Evolutionary conservation across 352 stramenopile genomes (phyloP).

Genomic region (Blastocystis sp.): DNA sequence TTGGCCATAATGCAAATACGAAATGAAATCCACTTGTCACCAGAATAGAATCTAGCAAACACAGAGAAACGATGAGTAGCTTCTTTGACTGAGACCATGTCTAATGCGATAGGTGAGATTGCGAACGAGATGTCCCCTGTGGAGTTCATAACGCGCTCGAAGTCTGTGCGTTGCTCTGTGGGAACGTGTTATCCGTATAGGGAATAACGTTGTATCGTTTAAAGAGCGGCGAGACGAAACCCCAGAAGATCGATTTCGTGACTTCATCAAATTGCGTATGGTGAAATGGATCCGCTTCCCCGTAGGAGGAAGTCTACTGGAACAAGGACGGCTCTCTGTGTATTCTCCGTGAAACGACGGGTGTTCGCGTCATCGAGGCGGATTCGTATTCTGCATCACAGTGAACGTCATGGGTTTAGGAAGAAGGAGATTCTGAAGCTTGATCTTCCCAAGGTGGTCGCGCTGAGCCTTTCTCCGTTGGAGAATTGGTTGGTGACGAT

Average conservation of each 20-base stretch:
- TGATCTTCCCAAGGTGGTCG: constrained; percentile 23
- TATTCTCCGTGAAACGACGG: constrained; percentile 17
- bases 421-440: background rate
- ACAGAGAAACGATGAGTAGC: no score
- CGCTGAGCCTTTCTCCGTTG: constrained; percentile 16
- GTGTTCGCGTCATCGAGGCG: constrained; percentile 24
- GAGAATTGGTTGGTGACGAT: constrained; percentile 26
- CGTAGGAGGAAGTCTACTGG: constrained; percentile 27
- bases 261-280: constrained; percentile 5
- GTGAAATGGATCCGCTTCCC: background rate
- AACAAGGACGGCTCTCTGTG: background rate
- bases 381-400: background rate
- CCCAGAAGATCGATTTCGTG: background rate
- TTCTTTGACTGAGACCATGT: no score
- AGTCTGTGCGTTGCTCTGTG: background rate
- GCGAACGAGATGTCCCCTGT: background rate
- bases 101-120: no score
- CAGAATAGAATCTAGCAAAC: no score
- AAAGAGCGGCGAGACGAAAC: constrained; percentile 8
- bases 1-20: no score
- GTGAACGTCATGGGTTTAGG: background rate
- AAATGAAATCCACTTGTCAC: background rate
- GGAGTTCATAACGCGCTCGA: constrained; percentile 14
- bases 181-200: background rate
- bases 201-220: constrained; percentile 11